phyloP scores from a whole-genome alignment of 192 early-diverging fungal genomes.

The Coemansia sp. region DNA sequence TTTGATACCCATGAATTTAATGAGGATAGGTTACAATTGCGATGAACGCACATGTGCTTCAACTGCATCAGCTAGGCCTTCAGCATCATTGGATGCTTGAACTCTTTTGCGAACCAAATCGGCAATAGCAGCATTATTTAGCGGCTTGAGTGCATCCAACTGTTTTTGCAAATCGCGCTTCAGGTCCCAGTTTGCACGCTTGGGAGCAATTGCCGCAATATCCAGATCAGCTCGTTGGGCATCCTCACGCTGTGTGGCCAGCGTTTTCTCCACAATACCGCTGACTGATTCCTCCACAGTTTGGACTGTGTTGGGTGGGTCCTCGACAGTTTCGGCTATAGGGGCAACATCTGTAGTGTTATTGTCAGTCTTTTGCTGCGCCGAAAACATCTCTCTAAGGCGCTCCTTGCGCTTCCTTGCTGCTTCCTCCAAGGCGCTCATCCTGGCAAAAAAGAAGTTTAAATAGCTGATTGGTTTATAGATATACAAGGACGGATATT shows the following conservation, averaged over 20 bases:
- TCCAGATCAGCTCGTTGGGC: constrained; percentile 52
- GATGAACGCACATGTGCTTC: constrained; percentile 13
- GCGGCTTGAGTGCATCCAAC: constrained; percentile 70
- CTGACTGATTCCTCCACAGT: constrained; percentile 15
- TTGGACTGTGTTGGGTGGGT: background rate
- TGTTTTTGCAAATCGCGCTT: constrained; percentile 85
- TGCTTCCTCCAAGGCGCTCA: constrained; percentile 62
- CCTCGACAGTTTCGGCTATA: background rate
- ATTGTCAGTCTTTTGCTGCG: background rate
- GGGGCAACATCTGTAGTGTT: constrained; percentile 3
- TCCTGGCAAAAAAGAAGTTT: background rate
- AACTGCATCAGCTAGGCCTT: constrained; percentile 29
- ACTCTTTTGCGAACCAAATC: constrained; percentile 73
- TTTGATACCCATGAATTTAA: too few species aligned
- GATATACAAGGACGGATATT: background rate
- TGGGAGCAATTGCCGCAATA: constrained; percentile 80
- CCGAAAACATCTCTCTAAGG: constrained; percentile 30
- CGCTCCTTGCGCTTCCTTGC: constrained; percentile 70
- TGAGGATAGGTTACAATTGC: background rate
- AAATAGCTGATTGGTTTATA: background rate
- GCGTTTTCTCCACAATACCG: constrained; percentile 21
- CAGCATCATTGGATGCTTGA: constrained; percentile 21
- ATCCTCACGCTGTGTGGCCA: constrained; percentile 18
- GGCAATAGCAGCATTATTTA: constrained; percentile 72
- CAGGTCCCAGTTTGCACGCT: constrained; percentile 90